Evolutionary conservation across 2,329 filamentous ascomycete genomes (phyloP), one percentile per base, ranked within the genome.

Genomic region (Coleophoma eucalyptorum): DNA sequence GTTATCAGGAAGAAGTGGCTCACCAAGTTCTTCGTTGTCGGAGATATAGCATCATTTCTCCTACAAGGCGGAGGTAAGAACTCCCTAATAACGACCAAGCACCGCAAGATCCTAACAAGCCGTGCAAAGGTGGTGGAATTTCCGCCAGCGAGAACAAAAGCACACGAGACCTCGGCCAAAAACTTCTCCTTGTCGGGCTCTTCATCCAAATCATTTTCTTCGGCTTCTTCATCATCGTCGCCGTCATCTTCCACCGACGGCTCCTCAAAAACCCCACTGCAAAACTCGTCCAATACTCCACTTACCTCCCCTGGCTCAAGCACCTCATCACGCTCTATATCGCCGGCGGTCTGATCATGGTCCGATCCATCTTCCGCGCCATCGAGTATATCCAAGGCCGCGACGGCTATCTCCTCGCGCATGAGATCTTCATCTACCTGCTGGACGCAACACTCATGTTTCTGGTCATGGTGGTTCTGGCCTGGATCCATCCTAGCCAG

Each of bases 201-300:
- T 60, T 72, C 16, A 56, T 78, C 12, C 77, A 80, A 54, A 67
- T 80, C 7, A 26, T 73, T 4, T 71, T 75, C 50, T 80, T 79
- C 53, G 64, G 66, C 20, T 65, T 77, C 46, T 79, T 80, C 55
- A 60, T 78, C n/a, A 4, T 56, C 21, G 42, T 46, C 19, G 51
- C 51, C 5, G 13, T 45, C 3, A 13, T 50, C 35, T 56, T 56
- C 49, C 46, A 54, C 37, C 20, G 15, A 6, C 41, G 49, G 5
- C 21, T 51, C 31, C n/a, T 4, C 37, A 33, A 37, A 8, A 26
- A 26, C 20, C 48, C 49, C n/a, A 51, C 52, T 12, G 6, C 5
- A 4, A 6, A 38, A 40, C 26, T 26, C 26, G 6, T 26, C 26
- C 47, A 44, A 34, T 2, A 16, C 18, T 37, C 40, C n/a, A 2